phyloP scores from a whole-genome alignment of 2,329 filamentous ascomycete genomes.

The Sporothrix brasiliensis region DNA sequence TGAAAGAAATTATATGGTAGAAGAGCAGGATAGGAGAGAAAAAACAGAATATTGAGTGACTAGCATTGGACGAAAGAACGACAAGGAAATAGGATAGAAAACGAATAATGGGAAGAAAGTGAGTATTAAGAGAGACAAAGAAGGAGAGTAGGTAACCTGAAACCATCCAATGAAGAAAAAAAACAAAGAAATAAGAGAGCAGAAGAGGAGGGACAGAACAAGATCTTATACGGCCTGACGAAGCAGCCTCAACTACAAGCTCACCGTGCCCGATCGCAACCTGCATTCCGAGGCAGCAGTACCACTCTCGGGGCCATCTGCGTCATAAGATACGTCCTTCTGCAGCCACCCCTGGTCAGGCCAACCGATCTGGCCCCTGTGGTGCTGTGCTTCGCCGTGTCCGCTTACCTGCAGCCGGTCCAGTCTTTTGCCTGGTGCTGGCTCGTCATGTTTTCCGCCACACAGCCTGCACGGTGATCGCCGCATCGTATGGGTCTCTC shows the following conservation, averaged over 20 bases:
- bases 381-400: not conserved
- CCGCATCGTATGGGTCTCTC: not conserved
- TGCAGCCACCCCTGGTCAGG: not conserved
- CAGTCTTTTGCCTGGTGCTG: not conserved
- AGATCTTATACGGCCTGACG: constrained; percentile 11
- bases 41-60: not conserved
- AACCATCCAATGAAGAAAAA: not conserved
- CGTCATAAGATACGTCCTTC: not conserved
- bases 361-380: not conserved
- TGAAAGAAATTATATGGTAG: not conserved
- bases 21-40: not conserved
- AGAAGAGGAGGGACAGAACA: not conserved
- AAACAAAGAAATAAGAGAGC: not conserved
- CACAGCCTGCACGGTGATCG: constrained; percentile 15
- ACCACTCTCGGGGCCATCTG: not conserved
- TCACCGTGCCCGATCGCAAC: constrained; percentile 16
- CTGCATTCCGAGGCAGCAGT: constrained; percentile 1
- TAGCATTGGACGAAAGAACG: not conserved
- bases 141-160: not conserved
- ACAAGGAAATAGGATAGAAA: not conserved
- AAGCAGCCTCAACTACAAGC: constrained; percentile 1
- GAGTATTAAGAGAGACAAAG: not conserved
- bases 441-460: not conserved
- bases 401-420: not conserved
- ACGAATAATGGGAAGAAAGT: not conserved